These are phyloP conservation scores for Aspergillus pseudonomiae DNA, from an alignment of 2,329 filamentous ascomycete species.

Conservation along the genomic window DNA sequence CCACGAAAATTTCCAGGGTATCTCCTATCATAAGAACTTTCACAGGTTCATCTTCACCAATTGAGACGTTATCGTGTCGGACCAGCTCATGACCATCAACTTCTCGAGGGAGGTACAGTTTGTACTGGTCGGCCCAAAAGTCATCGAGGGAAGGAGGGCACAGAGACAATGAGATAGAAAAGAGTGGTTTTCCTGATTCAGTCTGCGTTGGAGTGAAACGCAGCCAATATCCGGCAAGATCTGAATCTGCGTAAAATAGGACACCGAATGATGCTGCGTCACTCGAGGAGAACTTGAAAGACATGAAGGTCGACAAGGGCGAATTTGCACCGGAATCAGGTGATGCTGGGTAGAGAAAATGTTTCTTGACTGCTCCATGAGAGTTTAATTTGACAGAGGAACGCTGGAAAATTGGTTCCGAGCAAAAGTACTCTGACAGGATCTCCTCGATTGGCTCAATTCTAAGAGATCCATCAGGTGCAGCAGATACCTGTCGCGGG, in stretches of 20 bases:
- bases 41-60: neutral
- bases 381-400: neutral
- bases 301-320: neutral
- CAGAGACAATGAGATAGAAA: neutral
- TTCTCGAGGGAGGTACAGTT: conserved; percentile 1
- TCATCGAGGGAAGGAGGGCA: conserved; percentile 1
- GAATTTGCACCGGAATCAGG: neutral
- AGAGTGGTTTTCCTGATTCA: neutral
- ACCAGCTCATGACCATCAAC: conserved; percentile 1
- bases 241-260: neutral
- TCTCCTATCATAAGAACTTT: neutral
- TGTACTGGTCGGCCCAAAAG: conserved; percentile 5
- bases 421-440: neutral
- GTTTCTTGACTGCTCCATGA: neutral
- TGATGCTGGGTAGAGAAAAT: neutral
- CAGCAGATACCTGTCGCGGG: neutral
- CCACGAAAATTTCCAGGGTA: neutral
- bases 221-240: conserved; percentile 2
- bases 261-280: conserved; percentile 2
- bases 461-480: neutral
- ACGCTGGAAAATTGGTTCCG: neutral
- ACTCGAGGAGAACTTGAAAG: neutral
- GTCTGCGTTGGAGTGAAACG: neutral
- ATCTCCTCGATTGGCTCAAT: neutral
- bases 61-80: neutral